Percentiles rank a stretch among this genome's conserved stretches.
phyloP scores from a whole-genome alignment of 2,329 filamentous ascomycete species.

The Pyrenophora teres region DNA sequence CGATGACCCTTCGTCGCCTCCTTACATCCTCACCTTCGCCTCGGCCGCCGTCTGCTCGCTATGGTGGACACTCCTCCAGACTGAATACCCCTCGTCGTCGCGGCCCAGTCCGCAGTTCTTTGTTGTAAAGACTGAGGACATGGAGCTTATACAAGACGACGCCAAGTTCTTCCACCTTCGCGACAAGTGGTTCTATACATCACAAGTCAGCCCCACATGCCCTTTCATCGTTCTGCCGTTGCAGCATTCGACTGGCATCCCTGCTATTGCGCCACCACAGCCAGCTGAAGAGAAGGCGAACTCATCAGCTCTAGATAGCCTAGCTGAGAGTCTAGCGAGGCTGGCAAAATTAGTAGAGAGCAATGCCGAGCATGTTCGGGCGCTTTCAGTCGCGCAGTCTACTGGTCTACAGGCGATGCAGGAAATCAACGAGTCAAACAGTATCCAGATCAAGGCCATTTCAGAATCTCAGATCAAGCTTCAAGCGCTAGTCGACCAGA shows the following conservation, averaged over 20 bases:
- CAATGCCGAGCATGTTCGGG: constrained; percentile 41
- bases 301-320: constrained; percentile 25
- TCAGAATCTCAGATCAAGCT: constrained; percentile 39
- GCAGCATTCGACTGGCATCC: constrained; percentile 34
- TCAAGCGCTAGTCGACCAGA: constrained; percentile 37
- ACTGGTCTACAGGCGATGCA: constrained; percentile 43
- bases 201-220: constrained; percentile 28
- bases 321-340: constrained; percentile 32
- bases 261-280: constrained; percentile 15
- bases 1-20: constrained; percentile 39
- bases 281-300: constrained; percentile 11
- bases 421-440: constrained; percentile 44
- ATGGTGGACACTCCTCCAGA: constrained; percentile 44
- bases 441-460: constrained; percentile 42
- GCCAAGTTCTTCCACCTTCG: constrained; percentile 34
- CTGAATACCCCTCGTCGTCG: constrained; percentile 36
- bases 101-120: constrained; percentile 43
- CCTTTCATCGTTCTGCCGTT: constrained; percentile 35
- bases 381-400: constrained; percentile 42
- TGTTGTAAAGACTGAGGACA: constrained; percentile 41
- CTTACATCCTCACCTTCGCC: constrained; percentile 43
- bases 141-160: constrained; percentile 42
- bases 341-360: constrained; percentile 36
- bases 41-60: constrained; percentile 36
- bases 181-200: constrained; percentile 43